Base-by-base conservation (phyloP, 176 grass and related monocot genomes). In the Aegilops longissima region DNA sequence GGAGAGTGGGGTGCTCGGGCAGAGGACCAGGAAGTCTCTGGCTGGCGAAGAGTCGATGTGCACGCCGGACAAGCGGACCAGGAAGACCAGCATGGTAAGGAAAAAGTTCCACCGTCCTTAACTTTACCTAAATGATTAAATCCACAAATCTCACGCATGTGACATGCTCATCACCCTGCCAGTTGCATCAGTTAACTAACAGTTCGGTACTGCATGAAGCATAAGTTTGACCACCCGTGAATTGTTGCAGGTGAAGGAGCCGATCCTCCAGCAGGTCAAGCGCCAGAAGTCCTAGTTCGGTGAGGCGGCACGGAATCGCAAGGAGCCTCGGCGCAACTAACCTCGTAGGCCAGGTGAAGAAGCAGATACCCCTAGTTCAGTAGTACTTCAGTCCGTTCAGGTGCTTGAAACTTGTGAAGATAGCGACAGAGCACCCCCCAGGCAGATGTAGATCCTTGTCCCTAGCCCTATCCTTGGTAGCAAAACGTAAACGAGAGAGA, bases 11-110 rank as follows among this genome's bases (percentile, higher is more conserved):
- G 97, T 99, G 38, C 81, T 82, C 49, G 92, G 90, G 74, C 79
- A 96, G 77, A 91, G 49, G 78, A 61, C 39, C 78, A 91, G 51
- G 71, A 85, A 84, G 20, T 66, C 81, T 40, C 45, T 85, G 5
- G 33, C 33, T 77, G 52, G 52, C 82, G 66, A 63, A 29, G 90
- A 87, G 59, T 62, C 56, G 67, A 76, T 83, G 16, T 87, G 80
- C 77, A 85, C 78, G 62, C 85, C 87, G 61, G 92, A 91, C 66
- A 99, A 96, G 89, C 82, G 90, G 69, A 77, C 59, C 23, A 92
- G 97, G 89, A 99, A 99, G 80, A 81, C 97, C 42, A 96, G 97
- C 97, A 94, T 80, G 83, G 94, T 94, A 80, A 70, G 61, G 74
- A 42, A 59, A 59, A 59, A 59, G 18, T 59, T 59, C 56, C 56